phyloP scores from a whole-genome alignment of 2,329 filamentous ascomycete genomes.

The Cladophialophora chaetospira region DNA sequence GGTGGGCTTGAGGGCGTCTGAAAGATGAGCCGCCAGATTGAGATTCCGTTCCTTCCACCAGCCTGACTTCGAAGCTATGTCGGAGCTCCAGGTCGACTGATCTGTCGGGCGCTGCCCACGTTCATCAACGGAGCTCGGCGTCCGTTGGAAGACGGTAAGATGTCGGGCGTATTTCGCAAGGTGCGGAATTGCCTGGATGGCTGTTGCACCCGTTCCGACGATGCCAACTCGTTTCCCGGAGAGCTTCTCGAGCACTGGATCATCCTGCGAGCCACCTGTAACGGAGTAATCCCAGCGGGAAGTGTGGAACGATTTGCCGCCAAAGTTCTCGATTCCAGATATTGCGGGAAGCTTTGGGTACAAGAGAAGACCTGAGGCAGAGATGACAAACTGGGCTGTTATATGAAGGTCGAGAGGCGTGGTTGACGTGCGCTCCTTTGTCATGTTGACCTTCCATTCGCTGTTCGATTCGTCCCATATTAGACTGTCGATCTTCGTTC shows the following conservation, averaged over 20 bases:
- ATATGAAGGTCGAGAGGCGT: not conserved
- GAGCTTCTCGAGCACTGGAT: conserved; percentile 43
- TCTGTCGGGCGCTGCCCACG: conserved; percentile 8
- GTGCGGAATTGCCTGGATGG: conserved; percentile 20
- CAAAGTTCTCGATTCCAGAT: conserved; percentile 33
- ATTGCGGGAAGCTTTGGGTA: conserved; percentile 43
- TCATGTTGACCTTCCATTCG: conserved; percentile 11
- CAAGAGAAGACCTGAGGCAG: not conserved
- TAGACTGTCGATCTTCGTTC: conserved; percentile 3
- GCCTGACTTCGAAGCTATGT: not conserved
- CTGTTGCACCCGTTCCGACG: conserved; percentile 23
- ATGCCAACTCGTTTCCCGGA: conserved; percentile 20
- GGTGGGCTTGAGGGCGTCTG: not conserved
- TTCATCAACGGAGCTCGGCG: conserved; percentile 42
- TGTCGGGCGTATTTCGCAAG: conserved; percentile 46
- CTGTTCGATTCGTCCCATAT: conserved; percentile 13
- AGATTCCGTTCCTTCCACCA: conserved; percentile 13
- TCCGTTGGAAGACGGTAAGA: conserved; percentile 34
- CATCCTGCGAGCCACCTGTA: conserved; percentile 22
- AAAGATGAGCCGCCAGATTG: conserved; percentile 5
- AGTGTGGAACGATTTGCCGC: conserved; percentile 35
- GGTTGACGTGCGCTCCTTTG: not conserved
- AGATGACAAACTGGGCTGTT: conserved; percentile 8
- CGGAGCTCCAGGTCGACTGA: not conserved
- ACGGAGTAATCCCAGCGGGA: conserved; percentile 31